Evolutionary conservation across 768 basidiomycete species (phyloP), one percentile per base, ranked within the genome.

Genomic region (Termitomyces bulborhizus): DNA sequence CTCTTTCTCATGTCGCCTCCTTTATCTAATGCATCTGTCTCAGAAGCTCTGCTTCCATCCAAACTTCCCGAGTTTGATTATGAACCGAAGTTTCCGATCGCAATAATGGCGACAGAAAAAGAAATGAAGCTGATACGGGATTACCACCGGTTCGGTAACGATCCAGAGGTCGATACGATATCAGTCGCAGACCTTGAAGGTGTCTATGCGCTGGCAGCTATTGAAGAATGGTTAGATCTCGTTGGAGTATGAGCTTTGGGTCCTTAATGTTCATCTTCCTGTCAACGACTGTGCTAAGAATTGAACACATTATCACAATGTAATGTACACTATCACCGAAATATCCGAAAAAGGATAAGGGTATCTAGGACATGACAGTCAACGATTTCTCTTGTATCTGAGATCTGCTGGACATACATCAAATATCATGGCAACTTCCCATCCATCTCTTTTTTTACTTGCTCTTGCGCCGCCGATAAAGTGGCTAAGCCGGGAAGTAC

Each of bases 1-100:
- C 71, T 89, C 47, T 73, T 85, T 55, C 72, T 88, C n/a, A 75
- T 85, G 32, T 78, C 79, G 24, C 83, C 81, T 8, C 82, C 82
- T 1, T 46, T 71, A 9, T 71, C 74, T 41, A 76, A 80, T 52
- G 60, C 64, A 7, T 64, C 68, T 1, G 62, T 79, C 18, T 49
- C 66, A 2, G 60, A 57, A 12, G 51, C 37, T 34, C 51, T 62
- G 29, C 71, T 78, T 6, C 72, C 75, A 0, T 72, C 70, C 0
- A 64, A 66, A 18, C 61, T 81, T 21, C 57, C 66, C 7, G 82
- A 85, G 58, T 87, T 86, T 62, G 67, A 77, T 56, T 86, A 77
- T 59, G 85, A 86, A 61, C 79, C 81, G 0, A 71, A 72, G 47
- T 87, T 86, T 62, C 85, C 85, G 0, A 75, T 86, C 48, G 80